Evolutionary conservation across 257 asterid species (phyloP).

Genomic region (Lavandula angustifolia): DNA sequence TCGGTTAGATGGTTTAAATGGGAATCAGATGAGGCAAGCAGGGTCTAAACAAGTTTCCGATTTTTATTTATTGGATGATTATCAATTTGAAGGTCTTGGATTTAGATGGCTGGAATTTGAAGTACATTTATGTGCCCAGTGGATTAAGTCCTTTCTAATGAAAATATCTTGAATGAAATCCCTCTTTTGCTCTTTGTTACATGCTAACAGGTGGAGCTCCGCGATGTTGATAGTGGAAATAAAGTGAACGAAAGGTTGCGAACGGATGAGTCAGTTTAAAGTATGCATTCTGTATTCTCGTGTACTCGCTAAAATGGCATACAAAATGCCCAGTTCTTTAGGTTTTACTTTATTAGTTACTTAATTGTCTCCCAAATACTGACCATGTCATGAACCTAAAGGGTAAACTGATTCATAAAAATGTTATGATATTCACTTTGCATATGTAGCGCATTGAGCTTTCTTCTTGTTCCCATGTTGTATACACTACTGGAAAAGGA

Average conservation of each 20-base stretch:
- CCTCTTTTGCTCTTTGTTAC: slow-evolving; percentile 26
- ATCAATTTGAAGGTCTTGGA: slow-evolving; percentile 4
- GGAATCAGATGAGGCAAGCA: slow-evolving; percentile 5
- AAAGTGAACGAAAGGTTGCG: slow-evolving; percentile 88
- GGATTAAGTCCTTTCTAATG: slow-evolving; percentile 7
- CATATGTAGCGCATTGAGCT: slow-evolving; percentile 8
- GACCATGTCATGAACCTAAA: slow-evolving; percentile 8
- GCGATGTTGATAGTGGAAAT: slow-evolving; percentile 90
- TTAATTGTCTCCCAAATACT: slow-evolving; percentile 24
- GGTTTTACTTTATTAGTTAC: slow-evolving; percentile 17
- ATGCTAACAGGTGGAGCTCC: slow-evolving; percentile 85
- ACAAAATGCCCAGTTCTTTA: slow-evolving; percentile 21
- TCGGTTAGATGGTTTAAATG: background rate
- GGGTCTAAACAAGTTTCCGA: background rate
- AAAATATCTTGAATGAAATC: slow-evolving; percentile 20
- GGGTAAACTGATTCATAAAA: slow-evolving; percentile 16
- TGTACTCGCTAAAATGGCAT: slow-evolving; percentile 15
- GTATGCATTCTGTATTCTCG: slow-evolving; percentile 47
- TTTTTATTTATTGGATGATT: slow-evolving; percentile 21
- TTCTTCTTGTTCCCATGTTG: slow-evolving; percentile 4
- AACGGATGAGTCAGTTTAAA: slow-evolving; percentile 85
- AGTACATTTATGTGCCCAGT: background rate
- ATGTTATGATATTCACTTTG: background rate
- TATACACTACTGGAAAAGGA: slow-evolving; percentile 1
- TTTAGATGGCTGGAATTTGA: slow-evolving; percentile 12